Base-by-base conservation (phyloP, 192 early-diverging fungal species). In the Phlyctochytrium arcticum region DNA sequence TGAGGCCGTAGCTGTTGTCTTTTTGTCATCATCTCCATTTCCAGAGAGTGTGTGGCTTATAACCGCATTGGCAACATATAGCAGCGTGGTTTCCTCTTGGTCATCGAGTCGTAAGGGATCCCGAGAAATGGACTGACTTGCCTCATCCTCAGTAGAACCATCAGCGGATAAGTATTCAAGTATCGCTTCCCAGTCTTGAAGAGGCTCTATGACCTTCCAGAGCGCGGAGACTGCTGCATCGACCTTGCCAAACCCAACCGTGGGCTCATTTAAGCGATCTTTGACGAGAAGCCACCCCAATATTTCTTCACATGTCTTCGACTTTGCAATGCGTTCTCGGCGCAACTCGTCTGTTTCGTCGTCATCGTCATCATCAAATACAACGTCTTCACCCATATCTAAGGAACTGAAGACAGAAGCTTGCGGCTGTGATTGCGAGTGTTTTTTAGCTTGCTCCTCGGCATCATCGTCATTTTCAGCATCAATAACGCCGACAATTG, bases 141-240 rank as follows among this genome's bases (percentile, higher is more conserved):
- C 39, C 0, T 53, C 50, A 27, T 53, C 29, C 29, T 53, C 50
- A 2, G 17, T 42, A 12, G 68, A 27, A 30, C 71, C 37, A 55
- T 75, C 73, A 8, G 57, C 12, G 0, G 67, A 42, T 23, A 78
- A 66, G 55, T 72, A 75, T 36, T 78, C 67, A 53, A 65, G 57
- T 48, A 69, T 66, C 26, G n/a, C n/a, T 31, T 78, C 60, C 75
- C 75, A 77, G 36, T 77, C 61, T 57, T 68, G 24, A 17, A 57
- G 21, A 26, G 49, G 15, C 24, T 67, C 65, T 9, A 77, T 36
- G 33, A 70, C 48, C 7, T 31, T 47, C 64, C 62, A 71, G 27
- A 77, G 47, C 2, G 68, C 42, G 5, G 66, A 42, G 4, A 77
- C 67, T 3, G 75, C 75, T 6, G 59, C 68, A 6, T 30, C 63